Base-by-base conservation (phyloP, 306 rosid species). In the Pterocarpus macrocarpus region DNA sequence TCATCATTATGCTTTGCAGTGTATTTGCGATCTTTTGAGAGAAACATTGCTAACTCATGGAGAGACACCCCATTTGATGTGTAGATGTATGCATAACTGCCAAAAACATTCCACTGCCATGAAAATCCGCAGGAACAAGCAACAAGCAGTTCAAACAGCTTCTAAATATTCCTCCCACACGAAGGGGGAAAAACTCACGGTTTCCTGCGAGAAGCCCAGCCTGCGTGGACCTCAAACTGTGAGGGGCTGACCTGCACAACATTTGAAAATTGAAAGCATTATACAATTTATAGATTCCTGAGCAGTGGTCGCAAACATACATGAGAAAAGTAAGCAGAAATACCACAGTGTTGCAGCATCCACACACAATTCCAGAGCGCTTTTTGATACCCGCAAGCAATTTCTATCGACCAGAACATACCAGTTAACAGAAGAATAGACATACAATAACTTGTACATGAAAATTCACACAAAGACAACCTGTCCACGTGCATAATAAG, bases 401-500 rank as follows among this genome's bases (percentile, higher is more conserved):
- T 93, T 95, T 95, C 99, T 95, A 88, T 69, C 41, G 62, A 84
- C 63, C 81, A 78, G 69, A 86, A 64, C 61, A 53, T 59, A 75
- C 50, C 33, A 82, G 39, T 71, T 55, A 83, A 85, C 64, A 49
- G 63, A 57, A 64, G 41, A 47, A 79, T 68, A 61, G 75, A 69
- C 73, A 80, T 36, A 89, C 50, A 87, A 69, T 78, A 65, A 72
- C 50, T 36, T 80, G 22, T 16, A 69, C 17, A 57, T 50, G 58
- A 78, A 82, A 22, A 81, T 83, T 62, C 80, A 80, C 67, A 41
- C 56, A 71, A 5, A 72, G 82, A 81, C 78, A 82, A 95, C 99
- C 99, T 95, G 92, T 77, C 98, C 99, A 14, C 99, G 94, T 32
- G 96, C 98, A 87, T 90, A 95, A 90, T 95, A 95, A 58, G 97